A percentile compares a stretch with the other conserved stretches of the same genome.
These are phyloP conservation scores for Colletotrichum gloeosporioides DNA, from an alignment of 2,329 filamentous ascomycete species.

Conservation along the genomic window DNA sequence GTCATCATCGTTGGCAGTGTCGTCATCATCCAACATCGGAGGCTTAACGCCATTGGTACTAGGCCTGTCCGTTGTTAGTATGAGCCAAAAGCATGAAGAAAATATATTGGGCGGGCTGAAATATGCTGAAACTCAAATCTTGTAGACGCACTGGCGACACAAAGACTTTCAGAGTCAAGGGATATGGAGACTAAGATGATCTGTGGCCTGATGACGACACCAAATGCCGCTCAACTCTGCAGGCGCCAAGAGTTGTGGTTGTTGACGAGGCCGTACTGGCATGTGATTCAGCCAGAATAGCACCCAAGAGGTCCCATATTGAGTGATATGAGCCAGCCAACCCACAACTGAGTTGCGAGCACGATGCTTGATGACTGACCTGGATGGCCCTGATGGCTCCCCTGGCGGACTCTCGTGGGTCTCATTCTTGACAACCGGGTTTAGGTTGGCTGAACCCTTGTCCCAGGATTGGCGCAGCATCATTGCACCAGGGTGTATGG, in stretches of 20 bases:
- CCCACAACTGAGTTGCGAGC: not conserved
- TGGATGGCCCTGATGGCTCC: not conserved
- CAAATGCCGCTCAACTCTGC: not conserved
- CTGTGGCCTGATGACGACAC: not conserved
- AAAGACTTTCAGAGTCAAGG: not conserved
- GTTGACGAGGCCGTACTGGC: not conserved
- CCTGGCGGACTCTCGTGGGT: not conserved
- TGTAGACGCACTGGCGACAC: not conserved
- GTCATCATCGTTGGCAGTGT: conserved; percentile 42
- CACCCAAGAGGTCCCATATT: not conserved
- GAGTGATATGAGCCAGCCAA: not conserved
- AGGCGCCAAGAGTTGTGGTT: not conserved
- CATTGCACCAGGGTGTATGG: not conserved
- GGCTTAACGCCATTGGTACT: conserved; percentile 25
- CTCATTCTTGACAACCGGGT: not conserved
- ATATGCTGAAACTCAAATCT: not conserved
- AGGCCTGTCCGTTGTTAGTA: conserved; percentile 17
- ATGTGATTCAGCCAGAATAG: not conserved
- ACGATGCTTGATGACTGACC: not conserved
- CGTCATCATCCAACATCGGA: conserved; percentile 35
- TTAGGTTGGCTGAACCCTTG: not conserved
- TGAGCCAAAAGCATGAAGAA: not conserved
- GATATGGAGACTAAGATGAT: not conserved
- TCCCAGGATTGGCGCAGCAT: not conserved
- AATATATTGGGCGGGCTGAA: not conserved